Evolutionary conservation across 2,329 filamentous ascomycete genomes (phyloP), one percentile per base, ranked within the genome.

Genomic region (Cordyceps pruinosa): DNA sequence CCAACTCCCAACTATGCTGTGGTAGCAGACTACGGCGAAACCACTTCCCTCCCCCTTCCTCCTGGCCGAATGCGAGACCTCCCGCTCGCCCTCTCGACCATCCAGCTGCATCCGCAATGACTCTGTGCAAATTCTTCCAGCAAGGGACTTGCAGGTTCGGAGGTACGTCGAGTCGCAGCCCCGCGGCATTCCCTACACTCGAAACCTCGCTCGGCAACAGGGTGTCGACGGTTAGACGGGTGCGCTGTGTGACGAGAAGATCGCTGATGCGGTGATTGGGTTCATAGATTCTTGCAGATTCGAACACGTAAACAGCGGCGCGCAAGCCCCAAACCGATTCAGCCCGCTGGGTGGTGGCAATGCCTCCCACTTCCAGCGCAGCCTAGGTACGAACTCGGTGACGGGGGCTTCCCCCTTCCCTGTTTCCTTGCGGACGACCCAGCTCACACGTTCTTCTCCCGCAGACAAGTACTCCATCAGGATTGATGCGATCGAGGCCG

Each of bases 401-500:
- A 4, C n/a, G 34, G 47, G 23, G 13, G 32, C 32, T 26, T 25
- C 41, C 25, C 13, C 13, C 9, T 13, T 30, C 21, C n/a, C 39
- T 15, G 13, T 3, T 10, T 17, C 8, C 10, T 35, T n/a, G 6
- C 10, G 45, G n/a, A 28, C 12, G 15, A 21, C 15, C 12, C 30
- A 26, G 32, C 32, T 49, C 13, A 46, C n/a, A 5, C 13, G 3
- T 35, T 15, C 5, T 19, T 35, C 6, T n/a, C 25, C 10, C 8
- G 6, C 49, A 67, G 66, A 68, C 9, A 72, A 75, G 5, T 83
- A 83, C 67, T 77, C 72, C 45, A 70, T 91, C 41, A 81, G 73
- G n/a, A 72, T 73, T 42, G 81, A 82, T 0, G 73, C 72, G 2
- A 86, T 95, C 63, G 78, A 79, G 59, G 72, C 73, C 54, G 90